phyloP scores from a whole-genome alignment of 1,284 basidiomycete species.

The Microbotryomycetes sp. region DNA sequence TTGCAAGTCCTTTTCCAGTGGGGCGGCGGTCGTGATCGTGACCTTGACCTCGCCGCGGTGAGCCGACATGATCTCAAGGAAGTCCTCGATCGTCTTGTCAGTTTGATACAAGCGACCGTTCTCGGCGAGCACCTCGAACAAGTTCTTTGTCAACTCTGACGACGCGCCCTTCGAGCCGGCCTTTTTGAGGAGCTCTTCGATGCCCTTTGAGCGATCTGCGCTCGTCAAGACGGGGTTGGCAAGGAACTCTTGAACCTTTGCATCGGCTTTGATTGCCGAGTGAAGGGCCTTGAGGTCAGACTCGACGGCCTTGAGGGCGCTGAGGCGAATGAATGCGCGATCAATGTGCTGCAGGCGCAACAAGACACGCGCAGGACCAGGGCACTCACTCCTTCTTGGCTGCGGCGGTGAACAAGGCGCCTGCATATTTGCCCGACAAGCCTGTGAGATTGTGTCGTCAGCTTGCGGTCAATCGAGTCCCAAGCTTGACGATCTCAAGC shows the following conservation, averaged over 20 bases:
- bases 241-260: slow-evolving; percentile 35
- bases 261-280: slow-evolving; percentile 33
- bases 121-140: slow-evolving; percentile 82
- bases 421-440: slow-evolving; percentile 83
- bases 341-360: too few species aligned
- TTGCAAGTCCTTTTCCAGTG: slow-evolving; percentile 64
- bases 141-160: slow-evolving; percentile 79
- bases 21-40: slow-evolving; percentile 72
- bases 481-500: neutral
- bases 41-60: slow-evolving; percentile 90
- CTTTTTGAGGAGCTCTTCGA: slow-evolving; percentile 55
- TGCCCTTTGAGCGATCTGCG: slow-evolving; percentile 63
- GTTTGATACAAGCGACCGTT: slow-evolving; percentile 86
- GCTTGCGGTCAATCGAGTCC: too few species aligned
- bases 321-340: too few species aligned
- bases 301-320: slow-evolving; percentile 71
- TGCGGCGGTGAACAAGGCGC: slow-evolving; percentile 86
- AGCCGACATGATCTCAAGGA: slow-evolving; percentile 79
- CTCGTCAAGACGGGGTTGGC: slow-evolving; percentile 59
- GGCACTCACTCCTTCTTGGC: slow-evolving; percentile 55
- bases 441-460: slow-evolving; percentile 16
- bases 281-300: slow-evolving; percentile 57
- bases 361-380: too few species aligned
- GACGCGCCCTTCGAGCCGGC: slow-evolving; percentile 43
- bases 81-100: slow-evolving; percentile 80